A percentile compares a stretch with the other conserved stretches of the same genome.
Evolutionary conservation across 2,329 filamentous ascomycete species (phyloP).

Genomic region (Penicillium palitans): DNA sequence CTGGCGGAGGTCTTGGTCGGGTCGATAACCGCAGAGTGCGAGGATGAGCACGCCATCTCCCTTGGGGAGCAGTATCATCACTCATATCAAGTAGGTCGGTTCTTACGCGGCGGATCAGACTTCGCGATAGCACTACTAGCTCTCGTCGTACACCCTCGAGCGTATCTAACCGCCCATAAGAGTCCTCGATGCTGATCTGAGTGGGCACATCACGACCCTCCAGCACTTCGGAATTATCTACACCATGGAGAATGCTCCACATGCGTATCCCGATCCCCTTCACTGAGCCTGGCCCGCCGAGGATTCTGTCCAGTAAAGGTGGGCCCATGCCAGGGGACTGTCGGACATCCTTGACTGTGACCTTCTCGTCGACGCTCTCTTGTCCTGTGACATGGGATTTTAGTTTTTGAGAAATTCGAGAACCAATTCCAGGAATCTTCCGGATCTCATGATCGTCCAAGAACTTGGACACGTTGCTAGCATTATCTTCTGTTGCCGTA

Average conservation of each 20-base stretch:
- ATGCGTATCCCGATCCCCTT: slow-evolving; percentile 70
- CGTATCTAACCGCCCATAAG: slow-evolving; percentile 71
- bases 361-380: slow-evolving; percentile 49
- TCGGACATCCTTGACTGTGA: slow-evolving; percentile 68
- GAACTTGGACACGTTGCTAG: slow-evolving; percentile 63
- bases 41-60: slow-evolving; percentile 76
- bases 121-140: slow-evolving; percentile 66
- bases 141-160: slow-evolving; percentile 66
- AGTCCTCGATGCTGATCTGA: slow-evolving; percentile 94
- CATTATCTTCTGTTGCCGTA: slow-evolving; percentile 29
- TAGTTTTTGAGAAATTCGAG: slow-evolving; percentile 70
- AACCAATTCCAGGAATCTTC: slow-evolving; percentile 82
- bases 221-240: slow-evolving; percentile 73
- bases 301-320: slow-evolving; percentile 64
- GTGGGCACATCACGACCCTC: slow-evolving; percentile 70
- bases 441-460: slow-evolving; percentile 74
- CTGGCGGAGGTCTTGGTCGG: slow-evolving; percentile 58
- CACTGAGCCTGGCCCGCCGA: slow-evolving; percentile 69
- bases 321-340: slow-evolving; percentile 63
- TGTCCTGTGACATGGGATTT: slow-evolving; percentile 59
- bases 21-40: slow-evolving; percentile 80
- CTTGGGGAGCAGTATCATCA: slow-evolving; percentile 30
- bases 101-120: slow-evolving; percentile 75
- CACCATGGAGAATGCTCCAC: slow-evolving; percentile 78
- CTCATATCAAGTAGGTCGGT: slow-evolving; percentile 67